Base-by-base conservation (phyloP, 345 rosid species). In the Firmiana major region DNA sequence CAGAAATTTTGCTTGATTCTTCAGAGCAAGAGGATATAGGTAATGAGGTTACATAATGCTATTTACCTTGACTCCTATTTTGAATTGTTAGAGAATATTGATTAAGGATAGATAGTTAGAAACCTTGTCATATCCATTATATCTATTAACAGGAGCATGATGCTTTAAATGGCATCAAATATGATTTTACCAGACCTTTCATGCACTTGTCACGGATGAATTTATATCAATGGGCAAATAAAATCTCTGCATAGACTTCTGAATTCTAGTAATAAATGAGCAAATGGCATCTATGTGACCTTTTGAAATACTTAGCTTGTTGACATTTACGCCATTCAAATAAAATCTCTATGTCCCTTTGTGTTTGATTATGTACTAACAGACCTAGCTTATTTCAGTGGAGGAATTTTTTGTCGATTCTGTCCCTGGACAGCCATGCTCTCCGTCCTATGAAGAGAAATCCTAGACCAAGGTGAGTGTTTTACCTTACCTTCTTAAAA, bases 331-430 rank as follows among this genome's bases (percentile, higher is more conserved):
- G 5, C 26, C 34, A 42, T 57, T 74, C 21, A 24, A 6, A 16
- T n/a, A 5, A 24, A 15, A 11, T 67, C 34, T 31, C 3, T 31
- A 31, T 46, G 3, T 11, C 1, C 22, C 21, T 31, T 8, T 7
- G 19, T 46, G 43, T 62, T 63, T 22, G 34, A 74, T 16, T 10
- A 13, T 16, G 58, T 34, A 24, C 79, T 78, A 63, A 78, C 79
- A 2, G 57, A 5, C 65, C 72, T 65, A 45, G 71, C 40, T 69
- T 84, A 66, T 78, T 83, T 48, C 91, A 88, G 90, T 88, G 81
- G 99, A 92, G 81, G 98, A 93, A 72, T 96, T 87, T 86, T 93
- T 96, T 62, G 97, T 86, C 66, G 98, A 96, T 86, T 87, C 97
- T 9, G 86, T 91, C 72, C 98, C 97, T 4, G 97, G 91, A 62